These are phyloP conservation scores for Alternaria infectoria DNA, from an alignment of 2,329 filamentous ascomycete species.

Conservation along the genomic window DNA sequence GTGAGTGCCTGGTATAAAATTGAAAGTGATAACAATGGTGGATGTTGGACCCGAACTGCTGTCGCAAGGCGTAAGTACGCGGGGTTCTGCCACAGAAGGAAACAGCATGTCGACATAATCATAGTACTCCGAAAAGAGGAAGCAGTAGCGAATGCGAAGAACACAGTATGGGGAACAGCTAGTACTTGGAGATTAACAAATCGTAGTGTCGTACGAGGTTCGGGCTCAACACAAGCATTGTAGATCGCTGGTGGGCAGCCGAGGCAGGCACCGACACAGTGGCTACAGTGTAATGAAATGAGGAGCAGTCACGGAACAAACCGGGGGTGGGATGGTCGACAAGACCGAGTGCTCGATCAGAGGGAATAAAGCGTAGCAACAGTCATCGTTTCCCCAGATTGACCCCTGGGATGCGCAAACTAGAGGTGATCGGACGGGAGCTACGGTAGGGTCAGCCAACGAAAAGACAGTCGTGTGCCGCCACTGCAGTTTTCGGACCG, in stretches of 20 bases:
- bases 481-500: not conserved
- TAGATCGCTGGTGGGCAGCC: not conserved
- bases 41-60: not conserved
- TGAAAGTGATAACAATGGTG: not conserved
- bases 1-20: not conserved
- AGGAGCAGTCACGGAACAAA: not conserved
- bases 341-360: not conserved
- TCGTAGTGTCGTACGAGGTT: not conserved
- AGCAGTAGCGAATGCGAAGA: not conserved
- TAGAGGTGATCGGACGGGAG: not conserved
- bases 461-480: not conserved
- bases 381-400: not conserved
- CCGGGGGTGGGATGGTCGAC: not conserved
- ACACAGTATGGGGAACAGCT: not conserved
- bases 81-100: not conserved
- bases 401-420: not conserved
- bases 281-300: not conserved
- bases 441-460: not conserved
- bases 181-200: not conserved
- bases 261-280: not conserved
- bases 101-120: not conserved
- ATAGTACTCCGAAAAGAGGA: not conserved
- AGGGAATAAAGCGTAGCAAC: not conserved
- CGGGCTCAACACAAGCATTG: not conserved
- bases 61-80: not conserved